Conservation (phyloP, 352 stramenopile species). For the Phytophthora boehmeriae region DNA sequence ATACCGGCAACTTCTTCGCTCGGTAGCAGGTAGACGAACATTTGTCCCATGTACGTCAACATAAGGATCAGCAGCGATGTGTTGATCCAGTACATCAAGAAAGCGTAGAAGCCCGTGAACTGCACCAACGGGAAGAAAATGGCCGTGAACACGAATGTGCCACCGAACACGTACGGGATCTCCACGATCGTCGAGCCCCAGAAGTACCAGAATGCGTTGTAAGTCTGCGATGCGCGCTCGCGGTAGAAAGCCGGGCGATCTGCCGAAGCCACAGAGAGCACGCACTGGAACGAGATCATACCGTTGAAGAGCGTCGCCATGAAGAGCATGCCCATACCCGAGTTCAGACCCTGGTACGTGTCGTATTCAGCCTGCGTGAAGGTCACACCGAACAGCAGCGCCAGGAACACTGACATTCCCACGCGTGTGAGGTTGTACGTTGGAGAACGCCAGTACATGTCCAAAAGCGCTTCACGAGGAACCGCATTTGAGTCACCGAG, state of each 20-base stretch:
- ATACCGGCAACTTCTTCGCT: conserved; percentile 35
- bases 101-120: conserved; percentile 39
- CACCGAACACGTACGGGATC: conserved; percentile 75
- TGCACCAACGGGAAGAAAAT: conserved; percentile 54
- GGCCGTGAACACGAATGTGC: conserved; percentile 37
- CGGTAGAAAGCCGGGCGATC: conserved; percentile 90
- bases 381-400: conserved; percentile 80
- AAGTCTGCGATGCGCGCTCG: conserved; percentile 79
- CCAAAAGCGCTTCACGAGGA: conserved; percentile 32
- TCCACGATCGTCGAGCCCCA: conserved; percentile 86
- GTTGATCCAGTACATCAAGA: conserved; percentile 47
- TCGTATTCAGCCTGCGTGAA: conserved; percentile 54
- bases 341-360: conserved; percentile 54
- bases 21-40: conserved; percentile 38
- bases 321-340: conserved; percentile 86
- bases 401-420: conserved; percentile 76
- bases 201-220: conserved; percentile 75
- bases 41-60: conserved; percentile 43
- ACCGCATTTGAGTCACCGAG: conserved; percentile 26
- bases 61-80: conserved; percentile 41
- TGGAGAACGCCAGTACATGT: conserved; percentile 57
- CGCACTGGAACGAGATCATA: conserved; percentile 75
- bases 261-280: conserved; percentile 69
- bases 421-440: conserved; percentile 87
- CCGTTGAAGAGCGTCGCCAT: conserved; percentile 83